Base-by-base conservation (phyloP, 495 filamentous ascomycete species). In the Daldinia grandis region DNA sequence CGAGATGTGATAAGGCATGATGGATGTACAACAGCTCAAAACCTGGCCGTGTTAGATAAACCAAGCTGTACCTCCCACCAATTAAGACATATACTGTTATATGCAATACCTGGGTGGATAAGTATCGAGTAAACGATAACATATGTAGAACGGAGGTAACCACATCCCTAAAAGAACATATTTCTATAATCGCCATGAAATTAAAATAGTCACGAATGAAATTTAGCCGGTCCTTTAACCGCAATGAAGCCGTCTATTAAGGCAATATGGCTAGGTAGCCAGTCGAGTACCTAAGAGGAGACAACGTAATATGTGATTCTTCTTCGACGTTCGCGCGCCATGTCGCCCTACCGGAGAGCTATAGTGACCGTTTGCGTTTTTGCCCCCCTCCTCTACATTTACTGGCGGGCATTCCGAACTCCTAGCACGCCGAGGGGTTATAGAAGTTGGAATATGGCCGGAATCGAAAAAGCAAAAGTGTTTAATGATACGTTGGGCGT, bases 141-240 rank as follows among this genome's bases (percentile, higher is more conserved):
- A n/a, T n/a, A n/a, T n/a, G n/a, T n/a, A n/a, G n/a, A n/a, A n/a
- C n/a, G n/a, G n/a, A n/a, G n/a, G n/a, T n/a, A n/a, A n/a, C n/a
- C n/a, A n/a, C n/a, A n/a, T n/a, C n/a, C n/a, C n/a, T n/a, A n/a
- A n/a, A n/a, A n/a, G n/a, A n/a, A n/a, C n/a, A n/a, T n/a, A n/a
- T n/a, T n/a, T n/a, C n/a, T n/a, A n/a, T n/a, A n/a, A n/a, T n/a
- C n/a, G n/a, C n/a, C n/a, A n/a, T n/a, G n/a, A n/a, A n/a, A n/a
- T n/a, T n/a, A n/a, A n/a, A n/a, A n/a, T n/a, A 14, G 24, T 15
- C n/a, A 24, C 6, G 1, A n/a, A 33, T 19, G 19, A 7, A 40
- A 33, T 68, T 72, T 68, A 72, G 14, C 69, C 69, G 64, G 35
- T 9, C 14, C 37, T 68, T 72, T 72, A 68, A 21, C 69, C 69